phyloP scores from a whole-genome alignment of 192 early-diverging fungal species.

The Dispira parvispora region DNA sequence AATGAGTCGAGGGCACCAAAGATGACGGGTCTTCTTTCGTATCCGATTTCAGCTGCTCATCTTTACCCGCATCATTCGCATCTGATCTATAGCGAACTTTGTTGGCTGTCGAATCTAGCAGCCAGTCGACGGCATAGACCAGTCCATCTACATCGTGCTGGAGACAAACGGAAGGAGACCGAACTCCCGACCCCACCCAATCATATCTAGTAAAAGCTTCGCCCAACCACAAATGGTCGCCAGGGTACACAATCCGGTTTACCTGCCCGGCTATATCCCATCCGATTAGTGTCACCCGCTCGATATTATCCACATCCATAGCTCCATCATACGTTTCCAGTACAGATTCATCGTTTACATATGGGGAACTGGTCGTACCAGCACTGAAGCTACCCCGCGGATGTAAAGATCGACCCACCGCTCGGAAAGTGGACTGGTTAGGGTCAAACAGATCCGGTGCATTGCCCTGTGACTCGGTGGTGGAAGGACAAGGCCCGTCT shows the following conservation, averaged over 20 bases:
- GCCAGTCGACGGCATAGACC: constrained; percentile 31
- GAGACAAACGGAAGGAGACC: constrained; percentile 34
- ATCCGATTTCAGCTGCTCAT: too few relatives aligned
- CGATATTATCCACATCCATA: not conserved
- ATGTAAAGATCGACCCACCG: not conserved
- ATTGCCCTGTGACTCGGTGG: not conserved
- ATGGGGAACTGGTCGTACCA: not conserved
- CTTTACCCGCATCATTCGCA: too few relatives aligned
- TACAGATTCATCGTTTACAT: not conserved
- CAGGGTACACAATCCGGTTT: not conserved
- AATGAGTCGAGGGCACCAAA: too few relatives aligned
- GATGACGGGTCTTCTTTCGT: too few relatives aligned
- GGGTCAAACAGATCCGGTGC: not conserved
- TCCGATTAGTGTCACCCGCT: not conserved
- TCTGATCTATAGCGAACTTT: too few relatives aligned
- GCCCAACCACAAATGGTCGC: not conserved
- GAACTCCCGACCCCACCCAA: not conserved
- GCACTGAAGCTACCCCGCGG: not conserved
- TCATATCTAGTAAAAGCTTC: not conserved
- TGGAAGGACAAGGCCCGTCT: constrained; percentile 13
- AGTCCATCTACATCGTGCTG: constrained; percentile 53
- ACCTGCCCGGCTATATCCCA: not conserved
- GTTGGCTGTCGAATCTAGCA: not conserved
- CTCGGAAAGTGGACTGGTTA: not conserved
- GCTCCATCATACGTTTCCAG: not conserved